phyloP scores from a whole-genome alignment of 164 flowering plant genomes.

The Hamamelis virginiana region DNA sequence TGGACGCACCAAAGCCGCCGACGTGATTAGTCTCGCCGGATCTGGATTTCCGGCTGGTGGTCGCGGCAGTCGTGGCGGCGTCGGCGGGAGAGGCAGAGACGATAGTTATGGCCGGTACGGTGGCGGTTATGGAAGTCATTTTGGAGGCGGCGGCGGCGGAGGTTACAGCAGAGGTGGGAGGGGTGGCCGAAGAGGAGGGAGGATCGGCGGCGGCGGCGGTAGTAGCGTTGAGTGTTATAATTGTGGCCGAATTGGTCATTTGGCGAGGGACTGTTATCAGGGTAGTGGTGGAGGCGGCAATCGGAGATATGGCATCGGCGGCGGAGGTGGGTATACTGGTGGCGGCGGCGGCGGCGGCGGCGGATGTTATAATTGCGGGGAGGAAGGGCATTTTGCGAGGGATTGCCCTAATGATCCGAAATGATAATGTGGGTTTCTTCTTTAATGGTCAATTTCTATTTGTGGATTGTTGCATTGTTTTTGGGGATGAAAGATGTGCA shows the following conservation, averaged over 20 bases:
- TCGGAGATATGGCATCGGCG: slow-evolving; percentile 15
- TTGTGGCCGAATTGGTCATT: slow-evolving; percentile 31
- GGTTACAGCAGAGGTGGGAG: background rate
- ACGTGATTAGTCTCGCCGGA: slow-evolving; percentile 26
- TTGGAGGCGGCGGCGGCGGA: slow-evolving; percentile 10
- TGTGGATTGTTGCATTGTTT: slow-evolving; percentile 1
- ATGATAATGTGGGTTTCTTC: slow-evolving; percentile 8
- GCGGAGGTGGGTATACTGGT: slow-evolving; percentile 13
- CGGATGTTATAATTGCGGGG: slow-evolving; percentile 45
- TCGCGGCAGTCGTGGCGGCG: slow-evolving; percentile 8
- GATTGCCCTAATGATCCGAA: slow-evolving; percentile 36
- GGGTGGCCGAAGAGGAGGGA: slow-evolving; percentile 3
- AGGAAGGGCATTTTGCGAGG: slow-evolving; percentile 56
- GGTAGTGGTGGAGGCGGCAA: slow-evolving; percentile 23
- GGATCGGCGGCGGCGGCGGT: slow-evolving; percentile 12
- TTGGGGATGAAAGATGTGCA: background rate
- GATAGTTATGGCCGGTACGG: slow-evolving; percentile 3
- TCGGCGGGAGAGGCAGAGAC: slow-evolving; percentile 17
- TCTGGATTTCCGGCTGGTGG: background rate
- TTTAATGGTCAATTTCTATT: background rate
- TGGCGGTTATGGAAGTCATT: slow-evolving; percentile 9
- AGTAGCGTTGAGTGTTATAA: slow-evolving; percentile 25
- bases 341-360: slow-evolving; percentile 26
- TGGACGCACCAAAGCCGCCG: slow-evolving; percentile 43
- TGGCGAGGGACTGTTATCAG: slow-evolving; percentile 44